Base-by-base conservation (phyloP, 192 early-diverging fungal genomes). In the Coemansia sp. region DNA sequence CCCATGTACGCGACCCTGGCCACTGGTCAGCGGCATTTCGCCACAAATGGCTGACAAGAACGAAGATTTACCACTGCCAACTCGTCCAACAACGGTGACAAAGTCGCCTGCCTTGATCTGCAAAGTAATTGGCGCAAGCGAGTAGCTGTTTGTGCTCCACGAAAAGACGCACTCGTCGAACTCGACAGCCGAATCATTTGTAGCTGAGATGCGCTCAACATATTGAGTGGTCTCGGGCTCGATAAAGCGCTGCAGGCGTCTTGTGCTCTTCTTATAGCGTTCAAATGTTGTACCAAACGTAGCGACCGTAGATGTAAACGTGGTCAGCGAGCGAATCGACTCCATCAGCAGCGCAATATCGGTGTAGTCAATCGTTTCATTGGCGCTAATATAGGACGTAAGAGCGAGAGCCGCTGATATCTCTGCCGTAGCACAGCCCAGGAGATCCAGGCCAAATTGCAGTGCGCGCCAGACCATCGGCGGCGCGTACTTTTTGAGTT, bases 31-130 rank as follows among this genome's bases (percentile, higher is more conserved):
- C 42, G 92, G 90, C 91, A 96, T 97, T 80, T 99, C 96, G 12
- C 92, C 87, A 67, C 94, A 93, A 7, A 94, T 74, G 0, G 90
- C 79, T 0, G 77, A 74, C 15, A 94, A 73, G 65, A 95, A 80
- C 54, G 86, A 88, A n/a, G 80, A 83, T 61, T 93, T 93, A 3
- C 92, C 91, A 11, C 92, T 89, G 22, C 94, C 94, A n/a, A 93
- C 90, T 0, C 94, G 82, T 3, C 95, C 94, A 36, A 95, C 92
- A 3, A 96, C 85, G 22, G 90, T 91, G 63, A 93, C 87, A 67
- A 90, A 89, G 20, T 91, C 90, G 20, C 90, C 91, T 0, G 86
- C 84, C 10, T 84, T 88, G 59, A 96, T 78, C 3, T 67, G 46
- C 20, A 93, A 49, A 3, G 80, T 78, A 12, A 93, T 80, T 29